Percentiles rank a stretch among this genome's conserved stretches.
Conservation (phyloP, 306 rosid genomes). For the Fagus sylvatica region DNA sequence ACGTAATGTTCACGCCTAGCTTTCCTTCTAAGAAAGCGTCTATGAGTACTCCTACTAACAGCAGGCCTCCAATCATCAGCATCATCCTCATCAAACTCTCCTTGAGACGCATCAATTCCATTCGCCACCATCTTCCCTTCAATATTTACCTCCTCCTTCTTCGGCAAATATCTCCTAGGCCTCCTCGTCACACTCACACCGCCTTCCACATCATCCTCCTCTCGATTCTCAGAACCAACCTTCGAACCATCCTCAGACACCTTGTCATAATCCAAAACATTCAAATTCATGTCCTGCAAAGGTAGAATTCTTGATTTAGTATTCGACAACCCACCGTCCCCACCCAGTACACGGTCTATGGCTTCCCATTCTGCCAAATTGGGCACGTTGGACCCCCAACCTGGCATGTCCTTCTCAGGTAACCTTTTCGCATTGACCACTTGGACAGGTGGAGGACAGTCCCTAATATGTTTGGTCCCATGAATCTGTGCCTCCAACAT, state of each 20-base stretch:
- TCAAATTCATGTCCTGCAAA: conserved; percentile 69
- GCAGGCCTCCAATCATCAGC: conserved; percentile 92
- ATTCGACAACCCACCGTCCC: conserved; percentile 32
- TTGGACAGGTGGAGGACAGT: conserved; percentile 58
- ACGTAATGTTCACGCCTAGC: conserved; percentile 62
- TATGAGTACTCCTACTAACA: conserved; percentile 85
- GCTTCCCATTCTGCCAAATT: conserved; percentile 95
- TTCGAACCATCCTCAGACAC: conserved; percentile 41
- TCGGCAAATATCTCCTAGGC: conserved; percentile 42
- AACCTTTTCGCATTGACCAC: conserved; percentile 67
- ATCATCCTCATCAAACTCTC: conserved; percentile 52
- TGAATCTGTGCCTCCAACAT: conserved; percentile 52
- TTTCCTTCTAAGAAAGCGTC: conserved; percentile 80
- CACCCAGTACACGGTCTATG: conserved; percentile 46
- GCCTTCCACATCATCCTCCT: conserved; percentile 17
- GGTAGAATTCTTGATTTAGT: conserved; percentile 69
- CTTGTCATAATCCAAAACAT: conserved; percentile 25
- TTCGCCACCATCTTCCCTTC: conserved; percentile 80
- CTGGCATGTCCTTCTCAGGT: conserved; percentile 91
- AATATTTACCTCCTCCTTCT: conserved; percentile 63
- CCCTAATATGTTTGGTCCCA: conserved; percentile 48
- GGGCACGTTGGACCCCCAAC: conserved; percentile 92
- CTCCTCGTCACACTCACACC: conserved; percentile 11
- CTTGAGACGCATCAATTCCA: conserved; percentile 86
- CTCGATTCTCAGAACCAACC: conserved; percentile 41